These are phyloP conservation scores for Toxoplasma gondii DNA, from an alignment of 169 alveolate genomes.

Conservation along the genomic window DNA sequence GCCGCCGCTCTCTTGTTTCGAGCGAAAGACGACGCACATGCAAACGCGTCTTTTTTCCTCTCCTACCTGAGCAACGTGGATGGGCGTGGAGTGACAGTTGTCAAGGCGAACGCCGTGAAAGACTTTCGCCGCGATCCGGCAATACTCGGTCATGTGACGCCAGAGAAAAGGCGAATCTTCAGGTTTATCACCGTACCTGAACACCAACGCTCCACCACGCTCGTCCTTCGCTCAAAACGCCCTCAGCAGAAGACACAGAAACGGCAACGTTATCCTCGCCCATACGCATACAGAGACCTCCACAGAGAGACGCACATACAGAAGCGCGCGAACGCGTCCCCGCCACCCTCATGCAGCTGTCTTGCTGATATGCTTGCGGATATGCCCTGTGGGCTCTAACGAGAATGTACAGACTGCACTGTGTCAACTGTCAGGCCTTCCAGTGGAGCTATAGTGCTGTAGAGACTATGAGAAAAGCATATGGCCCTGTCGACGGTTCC, in stretches of 20 bases:
- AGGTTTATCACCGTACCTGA: slow-evolving; percentile 87
- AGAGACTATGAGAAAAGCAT: too few species aligned
- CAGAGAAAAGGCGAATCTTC: slow-evolving; percentile 89
- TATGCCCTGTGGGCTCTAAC: too few species aligned
- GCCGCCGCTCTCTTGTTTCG: too few species aligned
- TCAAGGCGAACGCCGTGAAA: slow-evolving; percentile 94
- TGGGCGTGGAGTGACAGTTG: slow-evolving; percentile 95
- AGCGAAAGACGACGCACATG: too few species aligned
- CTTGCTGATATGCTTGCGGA: too few species aligned
- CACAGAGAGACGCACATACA: background rate
- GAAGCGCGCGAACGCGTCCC: background rate
- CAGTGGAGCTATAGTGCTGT: too few species aligned
- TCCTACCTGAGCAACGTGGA: slow-evolving; percentile 85
- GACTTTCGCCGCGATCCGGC: slow-evolving; percentile 82
- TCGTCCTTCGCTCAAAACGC: too few species aligned
- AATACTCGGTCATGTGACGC: slow-evolving; percentile 91
- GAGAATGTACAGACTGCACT: too few species aligned
- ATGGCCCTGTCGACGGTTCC: too few species aligned
- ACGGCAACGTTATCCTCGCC: background rate
- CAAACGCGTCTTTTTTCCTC: too few species aligned
- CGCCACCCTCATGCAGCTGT: too few species aligned
- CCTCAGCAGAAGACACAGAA: background rate
- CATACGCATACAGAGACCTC: background rate
- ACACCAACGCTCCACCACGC: background rate
- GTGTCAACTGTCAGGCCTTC: too few species aligned